Conservation (phyloP, 257 asterid species). For the Solanum tacnaense region DNA sequence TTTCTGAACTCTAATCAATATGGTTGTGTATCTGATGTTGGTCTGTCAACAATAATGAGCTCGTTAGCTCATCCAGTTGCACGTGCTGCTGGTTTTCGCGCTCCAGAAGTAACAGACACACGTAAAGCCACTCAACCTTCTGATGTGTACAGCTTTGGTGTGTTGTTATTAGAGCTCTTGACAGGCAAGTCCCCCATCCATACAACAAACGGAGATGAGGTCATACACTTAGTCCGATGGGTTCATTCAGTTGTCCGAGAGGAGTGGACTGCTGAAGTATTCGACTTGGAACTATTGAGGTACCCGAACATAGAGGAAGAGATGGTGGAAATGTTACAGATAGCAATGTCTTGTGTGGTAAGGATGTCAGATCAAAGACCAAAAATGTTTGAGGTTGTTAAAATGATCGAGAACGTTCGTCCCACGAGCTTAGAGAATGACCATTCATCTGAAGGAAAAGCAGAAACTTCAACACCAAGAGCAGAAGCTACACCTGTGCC, state of each 20-base stretch:
- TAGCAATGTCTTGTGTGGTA: conserved; percentile 64
- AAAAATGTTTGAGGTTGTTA: conserved; percentile 48
- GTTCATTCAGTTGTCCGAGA: conserved; percentile 82
- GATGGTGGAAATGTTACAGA: conserved; percentile 65
- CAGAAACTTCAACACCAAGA: conserved; percentile 22
- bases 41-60: conserved; percentile 51
- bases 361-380: conserved; percentile 63
- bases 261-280: conserved; percentile 89
- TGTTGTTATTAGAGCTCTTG: conserved; percentile 57
- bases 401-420: conserved; percentile 42
- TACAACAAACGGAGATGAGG: conserved; percentile 48
- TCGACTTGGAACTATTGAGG: conserved; percentile 59
- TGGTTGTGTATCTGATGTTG: conserved; percentile 71
- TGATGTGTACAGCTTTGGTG: conserved; percentile 72
- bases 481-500: conserved; percentile 13
- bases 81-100: conserved; percentile 70
- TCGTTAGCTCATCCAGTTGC: conserved; percentile 57
- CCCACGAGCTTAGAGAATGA: conserved; percentile 4
- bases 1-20: conserved; percentile 49
- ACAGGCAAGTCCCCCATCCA: conserved; percentile 70
- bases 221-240: conserved; percentile 67
- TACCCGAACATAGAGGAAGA: conserved; percentile 70
- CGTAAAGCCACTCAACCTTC: conserved; percentile 63
- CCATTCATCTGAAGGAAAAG: conserved; percentile 3
- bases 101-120: conserved; percentile 71